Evolutionary conservation across 1,284 basidiomycete genomes (phyloP), one percentile per base, ranked within the genome.

Genomic region (Trametes hirsuta): DNA sequence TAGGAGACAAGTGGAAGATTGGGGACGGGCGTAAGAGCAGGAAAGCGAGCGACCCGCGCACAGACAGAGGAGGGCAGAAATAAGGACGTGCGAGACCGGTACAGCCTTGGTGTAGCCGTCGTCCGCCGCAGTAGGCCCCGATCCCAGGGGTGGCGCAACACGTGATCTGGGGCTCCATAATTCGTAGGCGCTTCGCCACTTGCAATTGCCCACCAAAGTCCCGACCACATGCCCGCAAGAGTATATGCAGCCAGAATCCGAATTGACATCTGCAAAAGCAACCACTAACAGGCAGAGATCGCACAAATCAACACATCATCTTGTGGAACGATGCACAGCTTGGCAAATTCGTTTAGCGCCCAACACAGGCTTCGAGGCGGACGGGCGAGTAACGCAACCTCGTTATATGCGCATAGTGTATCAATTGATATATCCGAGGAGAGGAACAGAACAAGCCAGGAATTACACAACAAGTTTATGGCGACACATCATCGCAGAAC

Each of bases 71-170:
- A 34, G 52, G 50, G 61, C 50, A 46, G 55, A 54, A 48, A 50
- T 53, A 55, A 55, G 47, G 40, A 21, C 47, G 47, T 24, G 21
- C 44, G 22, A 54, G 22, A 36, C 8, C 9, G 18, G 59, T 36
- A 61, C 59, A 61, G 59, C 56, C 56, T 59, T 61, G 49, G 42
- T 58, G 62, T 40, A 59, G 62, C 58, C 50, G 55, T 50, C 61
- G 49, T 58, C 50, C 56, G 56, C 56, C 56, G 56, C 56, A 58
- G 56, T 53, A 18, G 24, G 44, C 34, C 42, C 35, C 42, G 34
- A 34, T 36, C 30, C 36, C 25, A 10, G 30, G 34, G 15, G 56
- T 52, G 50, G 56, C 49, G 44, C 45, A 14, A 36, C 56, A 58
- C 56, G 56, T 58, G 56, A 21, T 3, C 2, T 18, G 37, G 36